phyloP scores from a whole-genome alignment of 768 basidiomycete genomes.

The Hydnum rufescens region DNA sequence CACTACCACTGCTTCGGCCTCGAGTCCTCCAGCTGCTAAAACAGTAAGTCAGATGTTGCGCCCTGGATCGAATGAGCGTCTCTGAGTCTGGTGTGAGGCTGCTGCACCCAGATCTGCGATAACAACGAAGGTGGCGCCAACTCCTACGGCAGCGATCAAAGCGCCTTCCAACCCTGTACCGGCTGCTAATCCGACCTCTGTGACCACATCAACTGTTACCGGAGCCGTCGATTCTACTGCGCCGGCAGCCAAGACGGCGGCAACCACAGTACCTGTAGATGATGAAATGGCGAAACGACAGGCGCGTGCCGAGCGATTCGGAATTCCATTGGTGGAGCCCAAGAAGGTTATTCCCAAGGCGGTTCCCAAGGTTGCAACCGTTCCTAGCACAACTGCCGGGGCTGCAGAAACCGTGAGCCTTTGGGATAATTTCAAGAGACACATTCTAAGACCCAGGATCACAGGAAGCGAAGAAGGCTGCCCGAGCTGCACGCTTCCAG shows the following conservation, averaged over 20 bases:
- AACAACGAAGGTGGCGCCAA: no score
- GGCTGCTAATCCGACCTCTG: not conserved
- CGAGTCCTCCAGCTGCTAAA: not conserved
- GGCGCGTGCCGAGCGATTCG: slow-evolving; percentile 11
- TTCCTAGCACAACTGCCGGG: not conserved
- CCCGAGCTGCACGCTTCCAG: slow-evolving; percentile 8
- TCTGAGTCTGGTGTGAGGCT: no score
- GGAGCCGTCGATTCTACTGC: not conserved
- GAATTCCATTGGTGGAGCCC: slow-evolving; percentile 1
- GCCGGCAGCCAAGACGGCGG: not conserved
- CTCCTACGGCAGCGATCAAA: not conserved
- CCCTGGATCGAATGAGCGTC: no score
- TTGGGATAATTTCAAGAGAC: not conserved
- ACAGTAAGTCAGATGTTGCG: not conserved
- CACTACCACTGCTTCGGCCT: slow-evolving; percentile 3
- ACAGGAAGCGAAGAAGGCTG: slow-evolving; percentile 6
- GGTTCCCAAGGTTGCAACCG: not conserved
- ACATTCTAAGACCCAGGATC: not conserved
- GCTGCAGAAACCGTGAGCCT: slow-evolving; percentile 1
- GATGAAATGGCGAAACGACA: not conserved
- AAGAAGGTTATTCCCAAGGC: slow-evolving; percentile 1
- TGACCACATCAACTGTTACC: not conserved
- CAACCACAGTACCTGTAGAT: slow-evolving; percentile 1
- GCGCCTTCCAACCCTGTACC: slow-evolving; percentile 2
- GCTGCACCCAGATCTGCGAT: no score